These are phyloP conservation scores for Sclerotinia glacialis DNA, from an alignment of 2,329 filamentous ascomycete genomes.

Conservation along the genomic window DNA sequence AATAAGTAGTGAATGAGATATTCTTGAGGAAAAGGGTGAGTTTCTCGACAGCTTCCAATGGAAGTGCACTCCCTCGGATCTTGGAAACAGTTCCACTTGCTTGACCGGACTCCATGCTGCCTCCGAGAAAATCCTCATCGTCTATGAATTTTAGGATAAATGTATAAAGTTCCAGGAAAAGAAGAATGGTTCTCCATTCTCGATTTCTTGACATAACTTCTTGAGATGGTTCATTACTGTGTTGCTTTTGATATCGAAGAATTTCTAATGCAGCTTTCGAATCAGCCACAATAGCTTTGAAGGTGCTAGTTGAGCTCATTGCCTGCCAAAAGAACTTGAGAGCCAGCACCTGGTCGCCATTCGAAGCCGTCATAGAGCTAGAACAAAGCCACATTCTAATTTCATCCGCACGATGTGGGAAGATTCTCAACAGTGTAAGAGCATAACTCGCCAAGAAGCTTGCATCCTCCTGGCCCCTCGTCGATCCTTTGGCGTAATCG, in stretches of 20 bases:
- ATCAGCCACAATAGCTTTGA: conserved; percentile 54
- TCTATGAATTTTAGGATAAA: conserved; percentile 92
- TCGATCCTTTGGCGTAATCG: conserved; percentile 34
- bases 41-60: conserved; percentile 65
- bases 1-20: conserved; percentile 83
- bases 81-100: conserved; percentile 46
- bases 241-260: conserved; percentile 35
- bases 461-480: conserved; percentile 49
- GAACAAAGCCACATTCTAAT: conserved; percentile 93
- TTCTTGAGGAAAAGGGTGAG: conserved; percentile 87
- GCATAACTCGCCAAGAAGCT: conserved; percentile 82
- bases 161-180: conserved; percentile 92
- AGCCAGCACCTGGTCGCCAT: conserved; percentile 53
- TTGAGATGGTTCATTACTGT: conserved; percentile 17
- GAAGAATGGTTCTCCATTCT: conserved; percentile 84
- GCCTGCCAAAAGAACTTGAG: conserved; percentile 84
- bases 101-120: conserved; percentile 45
- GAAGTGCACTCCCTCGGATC: conserved; percentile 64
- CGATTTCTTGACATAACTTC: conserved; percentile 32
- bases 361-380: conserved; percentile 46
- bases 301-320: conserved; percentile 55
- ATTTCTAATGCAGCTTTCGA: conserved; percentile 57
- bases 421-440: conserved; percentile 79
- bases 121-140: conserved; percentile 88
- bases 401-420: conserved; percentile 77